phyloP scores from a whole-genome alignment of 1,284 basidiomycete genomes.

The Boletus smithii region DNA sequence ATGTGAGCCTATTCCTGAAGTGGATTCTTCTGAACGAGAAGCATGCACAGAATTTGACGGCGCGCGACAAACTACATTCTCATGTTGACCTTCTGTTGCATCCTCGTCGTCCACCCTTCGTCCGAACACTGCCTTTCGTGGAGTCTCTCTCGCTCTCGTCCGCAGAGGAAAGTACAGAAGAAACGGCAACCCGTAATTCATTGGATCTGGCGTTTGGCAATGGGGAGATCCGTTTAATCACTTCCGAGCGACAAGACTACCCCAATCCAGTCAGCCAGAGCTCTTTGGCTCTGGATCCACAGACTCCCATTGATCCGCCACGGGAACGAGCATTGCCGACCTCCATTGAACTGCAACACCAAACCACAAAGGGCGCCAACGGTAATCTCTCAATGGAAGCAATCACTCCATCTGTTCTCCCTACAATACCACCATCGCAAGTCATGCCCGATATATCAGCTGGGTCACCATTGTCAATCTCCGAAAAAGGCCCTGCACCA shows the following conservation, averaged over 20 bases:
- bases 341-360: slow-evolving; percentile 1
- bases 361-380: background rate
- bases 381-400: background rate
- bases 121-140: slow-evolving; percentile 63
- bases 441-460: background rate
- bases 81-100: slow-evolving; percentile 66
- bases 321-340: slow-evolving; percentile 1
- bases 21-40: background rate
- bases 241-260: background rate
- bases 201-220: slow-evolving; percentile 36
- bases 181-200: slow-evolving; percentile 42
- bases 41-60: slow-evolving; percentile 15
- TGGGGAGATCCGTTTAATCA: background rate
- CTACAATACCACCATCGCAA: background rate
- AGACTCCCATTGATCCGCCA: background rate
- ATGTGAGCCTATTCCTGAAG: slow-evolving; percentile 8
- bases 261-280: slow-evolving; percentile 4
- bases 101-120: slow-evolving; percentile 70
- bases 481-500: slow-evolving; percentile 10
- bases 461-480: background rate
- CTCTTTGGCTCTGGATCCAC: slow-evolving; percentile 1
- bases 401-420: background rate
- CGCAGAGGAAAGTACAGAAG: slow-evolving; percentile 61
- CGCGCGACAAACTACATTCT: slow-evolving; percentile 31
- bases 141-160: slow-evolving; percentile 59